Conservation (phyloP, 305 asterid species). For the Ruellia speciosa region DNA sequence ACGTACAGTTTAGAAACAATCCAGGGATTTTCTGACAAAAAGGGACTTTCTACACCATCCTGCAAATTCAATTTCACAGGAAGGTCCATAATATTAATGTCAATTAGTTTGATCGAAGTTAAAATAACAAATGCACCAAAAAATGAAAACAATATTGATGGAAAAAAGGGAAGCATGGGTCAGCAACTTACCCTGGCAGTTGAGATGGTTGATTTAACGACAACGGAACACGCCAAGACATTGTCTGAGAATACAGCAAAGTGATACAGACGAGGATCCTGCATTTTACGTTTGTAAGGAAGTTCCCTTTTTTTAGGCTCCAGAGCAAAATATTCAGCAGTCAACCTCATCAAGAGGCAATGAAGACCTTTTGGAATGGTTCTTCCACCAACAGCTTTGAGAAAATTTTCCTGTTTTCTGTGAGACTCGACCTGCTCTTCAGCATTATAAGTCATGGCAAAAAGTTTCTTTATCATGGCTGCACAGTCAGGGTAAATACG, state of each 20-base stretch:
- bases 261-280: conserved; percentile 59
- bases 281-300: conserved; percentile 49
- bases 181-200: conserved; percentile 46
- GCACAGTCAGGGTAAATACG: conserved; percentile 75
- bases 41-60: too few species aligned
- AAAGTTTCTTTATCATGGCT: conserved; percentile 72
- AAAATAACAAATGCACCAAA: too few species aligned
- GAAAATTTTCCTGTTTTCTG: conserved; percentile 61
- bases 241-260: conserved; percentile 85
- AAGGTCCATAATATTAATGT: too few species aligned
- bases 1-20: not conserved
- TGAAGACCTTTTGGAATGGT: conserved; percentile 84
- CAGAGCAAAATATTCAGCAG: conserved; percentile 67
- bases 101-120: too few species aligned
- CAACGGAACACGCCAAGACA: conserved; percentile 81
- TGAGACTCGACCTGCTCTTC: conserved; percentile 73
- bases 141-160: too few species aligned
- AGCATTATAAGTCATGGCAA: conserved; percentile 73
- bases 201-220: conserved; percentile 74
- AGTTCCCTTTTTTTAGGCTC: conserved; percentile 47
- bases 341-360: conserved; percentile 82
- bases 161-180: too few species aligned
- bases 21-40: too few species aligned
- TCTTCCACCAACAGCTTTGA: conserved; percentile 72
- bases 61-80: too few species aligned